Evolutionary conservation across 345 rosid species (phyloP).

Genomic region (Eutrema yunnanense): DNA sequence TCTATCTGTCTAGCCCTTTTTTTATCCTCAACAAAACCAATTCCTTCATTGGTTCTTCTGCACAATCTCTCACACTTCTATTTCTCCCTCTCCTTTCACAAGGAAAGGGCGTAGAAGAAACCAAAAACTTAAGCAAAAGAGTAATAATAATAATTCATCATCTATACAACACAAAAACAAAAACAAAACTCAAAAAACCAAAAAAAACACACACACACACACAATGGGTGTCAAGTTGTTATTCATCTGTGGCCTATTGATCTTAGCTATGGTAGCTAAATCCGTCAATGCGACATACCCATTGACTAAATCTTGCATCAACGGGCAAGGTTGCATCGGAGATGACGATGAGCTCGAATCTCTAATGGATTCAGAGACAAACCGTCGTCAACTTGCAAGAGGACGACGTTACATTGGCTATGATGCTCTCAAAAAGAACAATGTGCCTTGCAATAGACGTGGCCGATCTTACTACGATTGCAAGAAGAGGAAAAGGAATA

Average conservation of each 20-base stretch:
- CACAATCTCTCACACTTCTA: conserved; percentile 21
- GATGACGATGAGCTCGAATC: conserved; percentile 30
- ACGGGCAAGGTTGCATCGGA: conserved; percentile 29
- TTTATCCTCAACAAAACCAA: conserved; percentile 20
- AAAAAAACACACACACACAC: background rate
- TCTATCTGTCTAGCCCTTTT: conserved; percentile 23
- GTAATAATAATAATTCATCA: background rate
- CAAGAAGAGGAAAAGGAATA: conserved; percentile 22
- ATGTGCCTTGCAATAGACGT: conserved; percentile 40
- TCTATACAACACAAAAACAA: background rate
- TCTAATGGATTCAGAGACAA: conserved; percentile 37
- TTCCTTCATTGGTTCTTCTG: conserved; percentile 22
- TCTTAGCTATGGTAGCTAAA: conserved; percentile 23
- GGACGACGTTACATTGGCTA: conserved; percentile 42
- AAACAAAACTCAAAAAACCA: background rate
- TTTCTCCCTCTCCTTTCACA: conserved; percentile 29
- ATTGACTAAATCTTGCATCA: conserved; percentile 21
- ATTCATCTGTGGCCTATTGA: conserved; percentile 27
- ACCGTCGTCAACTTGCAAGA: conserved; percentile 27
- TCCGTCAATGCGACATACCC: conserved; percentile 25
- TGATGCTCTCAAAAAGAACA: conserved; percentile 29
- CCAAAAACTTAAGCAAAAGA: background rate
- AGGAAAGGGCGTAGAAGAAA: conserved; percentile 40
- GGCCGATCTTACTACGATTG: conserved; percentile 59
- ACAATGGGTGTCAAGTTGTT: conserved; percentile 33